Conservation (phyloP, 768 basidiomycete genomes). For the Phaeolepiota aurea region DNA sequence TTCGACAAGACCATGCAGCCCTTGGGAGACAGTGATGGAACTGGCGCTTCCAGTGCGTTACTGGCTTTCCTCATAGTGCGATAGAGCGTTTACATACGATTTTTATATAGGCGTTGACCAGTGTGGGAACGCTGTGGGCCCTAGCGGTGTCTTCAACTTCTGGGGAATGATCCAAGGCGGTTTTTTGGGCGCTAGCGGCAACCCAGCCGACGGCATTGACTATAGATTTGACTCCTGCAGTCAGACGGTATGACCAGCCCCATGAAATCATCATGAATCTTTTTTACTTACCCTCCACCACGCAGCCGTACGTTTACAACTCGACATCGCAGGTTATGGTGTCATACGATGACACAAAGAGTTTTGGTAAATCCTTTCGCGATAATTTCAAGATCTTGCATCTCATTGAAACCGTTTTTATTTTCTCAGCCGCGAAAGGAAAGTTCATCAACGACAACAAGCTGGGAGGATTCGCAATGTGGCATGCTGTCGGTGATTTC, state of each 20-base stretch:
- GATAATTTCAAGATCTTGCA: too few species aligned
- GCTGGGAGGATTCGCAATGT: conserved; percentile 58
- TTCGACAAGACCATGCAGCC: conserved; percentile 42
- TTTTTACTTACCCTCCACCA: not conserved
- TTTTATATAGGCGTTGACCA: conserved; percentile 24
- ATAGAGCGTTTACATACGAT: not conserved
- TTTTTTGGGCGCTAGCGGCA: conserved; percentile 41
- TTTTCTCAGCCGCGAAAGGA: conserved; percentile 42
- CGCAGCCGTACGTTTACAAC: conserved; percentile 63
- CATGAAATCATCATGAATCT: not conserved
- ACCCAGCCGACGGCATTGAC: conserved; percentile 39
- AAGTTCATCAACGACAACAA: conserved; percentile 42
- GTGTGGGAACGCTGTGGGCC: conserved; percentile 33
- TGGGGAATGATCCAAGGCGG: conserved; percentile 48
- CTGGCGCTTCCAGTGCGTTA: conserved; percentile 11
- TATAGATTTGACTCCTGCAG: conserved; percentile 59
- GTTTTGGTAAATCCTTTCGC: conserved; percentile 37
- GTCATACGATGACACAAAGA: conserved; percentile 57
- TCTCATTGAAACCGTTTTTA: too few species aligned
- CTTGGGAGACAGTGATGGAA: conserved; percentile 31
- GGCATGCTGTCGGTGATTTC: conserved; percentile 59
- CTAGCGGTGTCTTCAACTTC: conserved; percentile 51
- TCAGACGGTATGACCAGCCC: conserved; percentile 48
- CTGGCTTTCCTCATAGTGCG: not conserved
- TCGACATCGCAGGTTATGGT: conserved; percentile 43